These are phyloP conservation scores for Botrytis fabae DNA, from an alignment of 2,329 filamentous ascomycete species.

Conservation along the genomic window DNA sequence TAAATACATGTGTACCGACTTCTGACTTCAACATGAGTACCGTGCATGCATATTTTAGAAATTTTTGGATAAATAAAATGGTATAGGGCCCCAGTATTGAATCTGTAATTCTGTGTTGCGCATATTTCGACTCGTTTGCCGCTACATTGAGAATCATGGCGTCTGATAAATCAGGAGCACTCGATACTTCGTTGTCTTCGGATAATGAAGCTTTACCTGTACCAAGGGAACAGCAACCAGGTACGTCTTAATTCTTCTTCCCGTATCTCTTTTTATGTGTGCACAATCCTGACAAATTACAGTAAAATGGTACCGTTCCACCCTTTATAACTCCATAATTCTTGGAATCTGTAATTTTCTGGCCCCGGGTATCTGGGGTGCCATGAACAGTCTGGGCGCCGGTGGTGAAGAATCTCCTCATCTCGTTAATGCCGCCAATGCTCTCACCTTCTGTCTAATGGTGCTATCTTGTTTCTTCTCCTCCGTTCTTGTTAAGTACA, in stretches of 20 bases:
- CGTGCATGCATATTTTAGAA: not conserved
- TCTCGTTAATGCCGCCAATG: constrained; percentile 67
- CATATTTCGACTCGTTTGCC: not conserved
- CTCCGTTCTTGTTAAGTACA: constrained; percentile 61
- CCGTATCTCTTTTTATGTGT: not conserved
- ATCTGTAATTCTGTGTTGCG: not conserved
- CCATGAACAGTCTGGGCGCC: constrained; percentile 72
- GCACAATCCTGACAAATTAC: not conserved
- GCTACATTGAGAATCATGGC: constrained; percentile 1
- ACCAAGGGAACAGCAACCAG: constrained; percentile 25
- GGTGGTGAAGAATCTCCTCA: constrained; percentile 65
- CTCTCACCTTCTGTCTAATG: constrained; percentile 72
- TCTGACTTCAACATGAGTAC: not conserved
- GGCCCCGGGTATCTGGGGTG: constrained; percentile 70
- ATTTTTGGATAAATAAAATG: not conserved
- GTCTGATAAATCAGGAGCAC: constrained; percentile 21
- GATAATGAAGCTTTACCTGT: constrained; percentile 30
- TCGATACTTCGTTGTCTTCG: constrained; percentile 23
- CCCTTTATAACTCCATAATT: constrained; percentile 71
- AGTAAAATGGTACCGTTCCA: constrained; percentile 66
- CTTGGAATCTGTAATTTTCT: constrained; percentile 70
- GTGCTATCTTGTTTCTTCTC: constrained; percentile 68
- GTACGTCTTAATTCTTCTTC: constrained; percentile 18
- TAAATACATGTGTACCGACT: not conserved
- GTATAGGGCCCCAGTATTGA: not conserved